Evolutionary conservation across 1,284 basidiomycete species (phyloP).

Genomic region (Boletus semigastroideus): DNA sequence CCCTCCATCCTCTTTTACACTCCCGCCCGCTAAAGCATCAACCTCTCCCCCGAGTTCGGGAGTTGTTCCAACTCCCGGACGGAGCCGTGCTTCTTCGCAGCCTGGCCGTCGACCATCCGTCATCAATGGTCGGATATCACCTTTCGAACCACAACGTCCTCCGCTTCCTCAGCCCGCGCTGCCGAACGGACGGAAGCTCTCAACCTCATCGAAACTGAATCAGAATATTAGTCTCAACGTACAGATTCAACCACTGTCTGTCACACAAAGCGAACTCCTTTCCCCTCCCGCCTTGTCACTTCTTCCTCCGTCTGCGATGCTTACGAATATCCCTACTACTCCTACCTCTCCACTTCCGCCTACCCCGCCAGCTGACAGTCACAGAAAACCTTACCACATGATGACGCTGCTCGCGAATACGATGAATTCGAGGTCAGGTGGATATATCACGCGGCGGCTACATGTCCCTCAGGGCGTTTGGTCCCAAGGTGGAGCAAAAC

Average conservation of each 20-base stretch:
- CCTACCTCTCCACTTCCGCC: conserved; percentile 75
- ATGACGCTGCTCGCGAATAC: conserved; percentile 79
- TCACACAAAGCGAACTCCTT: conserved; percentile 53
- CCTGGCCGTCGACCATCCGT: conserved; percentile 65
- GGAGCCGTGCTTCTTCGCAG: conserved; percentile 66
- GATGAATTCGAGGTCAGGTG: conserved; percentile 81
- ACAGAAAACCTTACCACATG: conserved; percentile 88
- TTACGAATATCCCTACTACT: conserved; percentile 61
- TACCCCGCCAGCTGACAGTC: conserved; percentile 65
- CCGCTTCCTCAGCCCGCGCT: conserved; percentile 45
- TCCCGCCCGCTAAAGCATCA: conserved; percentile 39
- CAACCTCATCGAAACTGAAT: conserved; percentile 58
- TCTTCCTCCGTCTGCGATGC: conserved; percentile 50
- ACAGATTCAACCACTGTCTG: conserved; percentile 43
- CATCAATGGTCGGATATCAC: conserved; percentile 46
- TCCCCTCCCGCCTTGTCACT: conserved; percentile 44
- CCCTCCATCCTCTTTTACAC: conserved; percentile 44
- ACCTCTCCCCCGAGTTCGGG: conserved; percentile 42
- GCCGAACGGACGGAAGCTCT: conserved; percentile 54
- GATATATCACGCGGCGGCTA: conserved; percentile 83
- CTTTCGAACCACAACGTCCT: conserved; percentile 45
- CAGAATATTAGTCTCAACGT: conserved; percentile 40
- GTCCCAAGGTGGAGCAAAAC: conserved; percentile 85
- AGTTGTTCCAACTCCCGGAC: conserved; percentile 36
- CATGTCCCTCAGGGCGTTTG: conserved; percentile 91